Conservation (phyloP, 2,329 filamentous ascomycete species). For the Thermoascus crustaceus region DNA sequence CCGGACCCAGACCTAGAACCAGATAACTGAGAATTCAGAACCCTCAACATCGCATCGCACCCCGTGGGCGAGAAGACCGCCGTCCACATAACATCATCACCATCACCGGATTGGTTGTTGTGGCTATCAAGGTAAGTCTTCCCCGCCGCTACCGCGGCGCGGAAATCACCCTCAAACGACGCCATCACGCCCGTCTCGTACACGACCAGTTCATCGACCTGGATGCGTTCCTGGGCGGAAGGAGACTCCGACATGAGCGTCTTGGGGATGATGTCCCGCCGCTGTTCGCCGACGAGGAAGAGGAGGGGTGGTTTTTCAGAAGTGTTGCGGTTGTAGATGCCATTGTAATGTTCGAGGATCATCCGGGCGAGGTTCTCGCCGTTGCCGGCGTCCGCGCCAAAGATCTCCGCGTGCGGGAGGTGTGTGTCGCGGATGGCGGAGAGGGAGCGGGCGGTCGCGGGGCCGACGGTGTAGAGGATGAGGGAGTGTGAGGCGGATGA, state of each 20-base stretch:
- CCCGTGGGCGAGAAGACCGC: slow-evolving; percentile 54
- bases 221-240: slow-evolving; percentile 45
- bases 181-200: slow-evolving; percentile 81
- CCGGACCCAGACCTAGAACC: slow-evolving; percentile 5
- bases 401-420: slow-evolving; percentile 50
- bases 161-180: slow-evolving; percentile 65
- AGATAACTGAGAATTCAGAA: slow-evolving; percentile 39
- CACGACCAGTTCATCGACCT: slow-evolving; percentile 70
- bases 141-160: slow-evolving; percentile 41
- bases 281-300: slow-evolving; percentile 84
- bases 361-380: slow-evolving; percentile 70
- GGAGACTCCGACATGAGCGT: slow-evolving; percentile 57
- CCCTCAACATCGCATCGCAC: slow-evolving; percentile 52
- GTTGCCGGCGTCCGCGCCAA: slow-evolving; percentile 75
- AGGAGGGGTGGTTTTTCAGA: slow-evolving; percentile 52
- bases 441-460: slow-evolving; percentile 57
- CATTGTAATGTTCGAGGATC: slow-evolving; percentile 70
- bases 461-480: slow-evolving; percentile 41
- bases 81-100: slow-evolving; percentile 23
- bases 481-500: slow-evolving; percentile 17
- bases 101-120: slow-evolving; percentile 26
- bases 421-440: slow-evolving; percentile 36
- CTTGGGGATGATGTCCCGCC: slow-evolving; percentile 81
- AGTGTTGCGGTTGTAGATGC: slow-evolving; percentile 16
- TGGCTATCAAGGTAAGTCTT: too few relatives aligned